Conservation (phyloP, 2,329 filamentous ascomycete genomes). For the Pseudogymnoascus sp. region DNA sequence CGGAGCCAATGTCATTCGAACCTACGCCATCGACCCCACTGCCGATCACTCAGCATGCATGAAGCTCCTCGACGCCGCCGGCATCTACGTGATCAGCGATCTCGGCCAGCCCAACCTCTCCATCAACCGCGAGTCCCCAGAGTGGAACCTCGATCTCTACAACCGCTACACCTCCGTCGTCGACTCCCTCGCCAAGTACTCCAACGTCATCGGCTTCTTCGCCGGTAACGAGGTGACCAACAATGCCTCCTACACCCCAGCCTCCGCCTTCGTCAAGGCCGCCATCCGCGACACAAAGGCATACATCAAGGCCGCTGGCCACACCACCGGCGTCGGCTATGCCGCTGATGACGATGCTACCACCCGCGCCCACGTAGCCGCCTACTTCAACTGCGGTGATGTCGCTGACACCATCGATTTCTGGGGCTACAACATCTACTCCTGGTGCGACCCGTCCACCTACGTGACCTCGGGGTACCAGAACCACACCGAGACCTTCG, state of each 20-base stretch:
- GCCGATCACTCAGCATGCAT: constrained; percentile 76
- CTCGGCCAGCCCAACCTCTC: constrained; percentile 70
- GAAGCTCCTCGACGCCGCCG: constrained; percentile 67
- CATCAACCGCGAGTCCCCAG: constrained; percentile 72
- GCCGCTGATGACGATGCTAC: constrained; percentile 85
- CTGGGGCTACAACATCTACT: constrained; percentile 99
- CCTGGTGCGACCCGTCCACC: constrained; percentile 83
- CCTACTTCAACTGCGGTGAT: constrained; percentile 89
- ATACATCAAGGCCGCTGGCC: constrained; percentile 73
- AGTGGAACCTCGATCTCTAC: constrained; percentile 73
- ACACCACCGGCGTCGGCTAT: constrained; percentile 81
- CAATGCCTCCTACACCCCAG: constrained; percentile 73
- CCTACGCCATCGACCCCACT: constrained; percentile 81
- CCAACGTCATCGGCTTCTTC: constrained; percentile 94
- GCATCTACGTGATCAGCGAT: constrained; percentile 94
- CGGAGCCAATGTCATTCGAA: constrained; percentile 85
- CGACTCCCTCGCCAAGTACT: constrained; percentile 70
- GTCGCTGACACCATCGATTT: constrained; percentile 69
- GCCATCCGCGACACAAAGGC: constrained; percentile 91
- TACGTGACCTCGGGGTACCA: constrained; percentile 71
- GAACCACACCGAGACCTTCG: constrained; percentile 74
- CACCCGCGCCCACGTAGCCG: constrained; percentile 71
- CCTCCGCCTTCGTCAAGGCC: constrained; percentile 93
- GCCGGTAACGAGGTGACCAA: constrained; percentile 97
- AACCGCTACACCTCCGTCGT: constrained; percentile 76